A percentile compares a stretch with the other conserved stretches of the same genome.
These are phyloP conservation scores for Taiwanofungus camphoratus DNA, from an alignment of 1,284 basidiomycete species.

Conservation along the genomic window DNA sequence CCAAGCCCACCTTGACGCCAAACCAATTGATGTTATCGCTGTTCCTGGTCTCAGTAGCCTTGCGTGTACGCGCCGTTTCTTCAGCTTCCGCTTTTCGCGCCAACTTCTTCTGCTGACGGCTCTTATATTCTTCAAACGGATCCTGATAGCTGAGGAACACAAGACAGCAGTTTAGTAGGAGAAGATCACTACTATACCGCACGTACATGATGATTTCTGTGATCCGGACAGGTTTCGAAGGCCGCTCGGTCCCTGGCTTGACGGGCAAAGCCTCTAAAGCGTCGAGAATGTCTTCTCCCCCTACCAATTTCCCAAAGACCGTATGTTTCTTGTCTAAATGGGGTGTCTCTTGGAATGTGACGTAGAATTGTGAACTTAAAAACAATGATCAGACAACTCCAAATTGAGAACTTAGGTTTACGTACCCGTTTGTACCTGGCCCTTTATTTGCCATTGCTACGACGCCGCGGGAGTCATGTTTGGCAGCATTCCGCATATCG, in stretches of 20 bases:
- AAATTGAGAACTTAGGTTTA: slow-evolving; percentile 5
- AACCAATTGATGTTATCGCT: slow-evolving; percentile 78
- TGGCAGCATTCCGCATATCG: slow-evolving; percentile 77
- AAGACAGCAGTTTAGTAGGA: slow-evolving; percentile 1
- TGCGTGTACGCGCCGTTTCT: slow-evolving; percentile 27
- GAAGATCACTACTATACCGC: not conserved
- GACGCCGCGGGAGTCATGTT: slow-evolving; percentile 77
- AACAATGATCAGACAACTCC: not conserved
- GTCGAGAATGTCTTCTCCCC: slow-evolving; percentile 87
- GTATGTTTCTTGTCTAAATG: slow-evolving; percentile 88
- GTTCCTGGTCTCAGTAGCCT: slow-evolving; percentile 36
- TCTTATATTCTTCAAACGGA: slow-evolving; percentile 82
- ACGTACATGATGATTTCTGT: slow-evolving; percentile 73
- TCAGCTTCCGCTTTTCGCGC: slow-evolving; percentile 59
- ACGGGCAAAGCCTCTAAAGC: slow-evolving; percentile 78
- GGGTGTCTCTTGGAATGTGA: slow-evolving; percentile 79
- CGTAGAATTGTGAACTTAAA: slow-evolving; percentile 79
- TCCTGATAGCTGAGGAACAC: slow-evolving; percentile 60
- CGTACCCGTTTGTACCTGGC: slow-evolving; percentile 73
- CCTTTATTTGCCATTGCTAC: slow-evolving; percentile 94
- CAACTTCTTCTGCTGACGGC: slow-evolving; percentile 67
- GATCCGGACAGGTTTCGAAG: slow-evolving; percentile 77
- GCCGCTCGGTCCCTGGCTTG: slow-evolving; percentile 83
- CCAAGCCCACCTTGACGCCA: slow-evolving; percentile 65
- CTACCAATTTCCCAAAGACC: slow-evolving; percentile 95